Percentiles rank a stretch among this genome's conserved stretches.
Evolutionary conservation across 805 yeast genomes (phyloP).

Genomic region (Saccharomycopsis amapae): DNA sequence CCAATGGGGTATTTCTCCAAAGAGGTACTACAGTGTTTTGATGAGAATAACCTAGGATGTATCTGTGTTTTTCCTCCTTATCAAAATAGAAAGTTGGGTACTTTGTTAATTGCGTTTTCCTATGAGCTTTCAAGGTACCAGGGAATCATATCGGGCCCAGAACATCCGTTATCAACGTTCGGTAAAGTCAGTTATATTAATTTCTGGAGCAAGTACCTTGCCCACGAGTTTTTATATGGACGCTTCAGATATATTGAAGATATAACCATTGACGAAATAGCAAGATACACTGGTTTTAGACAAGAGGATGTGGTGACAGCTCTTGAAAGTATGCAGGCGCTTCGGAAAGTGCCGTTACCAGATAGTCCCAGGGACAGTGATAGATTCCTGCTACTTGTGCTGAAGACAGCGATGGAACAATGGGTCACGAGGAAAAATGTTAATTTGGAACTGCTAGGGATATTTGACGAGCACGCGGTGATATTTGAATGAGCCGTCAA

Average conservation of each 20-base stretch:
- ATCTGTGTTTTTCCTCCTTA: conserved; percentile 88
- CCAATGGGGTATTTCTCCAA: conserved; percentile 93
- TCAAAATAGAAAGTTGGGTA: conserved; percentile 72
- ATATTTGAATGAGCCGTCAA: too few relatives aligned
- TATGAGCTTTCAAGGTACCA: conserved; percentile 67
- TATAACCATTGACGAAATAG: conserved; percentile 42
- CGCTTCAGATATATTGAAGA: conserved; percentile 26
- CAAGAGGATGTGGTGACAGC: conserved; percentile 54
- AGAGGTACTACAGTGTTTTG: conserved; percentile 70
- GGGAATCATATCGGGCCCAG: conserved; percentile 76
- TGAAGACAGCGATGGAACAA: too few relatives aligned
- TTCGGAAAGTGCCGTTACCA: too few relatives aligned
- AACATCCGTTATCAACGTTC: conserved; percentile 77
- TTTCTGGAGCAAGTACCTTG: conserved; percentile 63
- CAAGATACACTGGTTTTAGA: conserved; percentile 57
- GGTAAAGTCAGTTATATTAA: conserved; percentile 67
- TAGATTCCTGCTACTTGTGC: too few relatives aligned
- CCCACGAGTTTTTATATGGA: conserved; percentile 37
- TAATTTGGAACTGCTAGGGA: too few relatives aligned
- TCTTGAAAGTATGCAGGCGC: conserved; percentile 46
- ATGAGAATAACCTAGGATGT: conserved; percentile 82
- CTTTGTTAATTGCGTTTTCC: conserved; percentile 73
- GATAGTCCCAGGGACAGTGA: too few relatives aligned
- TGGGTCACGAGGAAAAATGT: too few relatives aligned
- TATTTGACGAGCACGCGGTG: too few relatives aligned